Evolutionary conservation across 1,284 basidiomycete genomes (phyloP), one percentile per base, ranked within the genome.

Genomic region (Irpex rosettiformis): DNA sequence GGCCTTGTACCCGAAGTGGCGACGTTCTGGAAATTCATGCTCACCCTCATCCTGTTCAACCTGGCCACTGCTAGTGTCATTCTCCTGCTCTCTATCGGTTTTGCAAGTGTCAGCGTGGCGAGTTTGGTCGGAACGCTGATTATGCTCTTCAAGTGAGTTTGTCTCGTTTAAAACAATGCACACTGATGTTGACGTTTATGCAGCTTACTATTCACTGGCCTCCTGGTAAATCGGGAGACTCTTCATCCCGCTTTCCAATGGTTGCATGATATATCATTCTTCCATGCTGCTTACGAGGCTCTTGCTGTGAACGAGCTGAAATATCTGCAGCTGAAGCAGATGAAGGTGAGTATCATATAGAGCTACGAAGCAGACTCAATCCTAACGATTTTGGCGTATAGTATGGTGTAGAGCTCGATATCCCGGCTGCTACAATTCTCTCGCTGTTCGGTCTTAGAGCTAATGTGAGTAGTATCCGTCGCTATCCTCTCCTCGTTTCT

Each of bases 221-320:
- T 98, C 58, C 78, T 98, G 58, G 94, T 99, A 77, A 99, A 98
- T 73, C 86, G 94, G 52, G 91, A 96, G 65, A 88, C 90, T 24
- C 85, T 98, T 10, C 82, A 85, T 0, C 77, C 79, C 0, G 80
- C 78, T 40, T 77, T 96, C 52, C 85, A 84, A 59, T 97, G 94
- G 93, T 77, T 98, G 62, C 91, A 94, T 69, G 94, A 91, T 1
- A 70, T 93, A 11, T 96, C 94, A 2, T 98, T 98, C 82, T 98
- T 97, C 88, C 96, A 98, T 75, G 96, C 96, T n/a, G 96, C 92
- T 0, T 98, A 94, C 69, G 96, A 99, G 75, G 94, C 92, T 1
- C 81, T 99, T 27, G 88, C 95, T 24, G 95, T 98, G 60, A 98
- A 98, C 71, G 96, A 99, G 74, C 77, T 99, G 55, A 80, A 95